Evolutionary conservation across 805 yeast species (phyloP).

Genomic region (Yarrowia sp.): DNA sequence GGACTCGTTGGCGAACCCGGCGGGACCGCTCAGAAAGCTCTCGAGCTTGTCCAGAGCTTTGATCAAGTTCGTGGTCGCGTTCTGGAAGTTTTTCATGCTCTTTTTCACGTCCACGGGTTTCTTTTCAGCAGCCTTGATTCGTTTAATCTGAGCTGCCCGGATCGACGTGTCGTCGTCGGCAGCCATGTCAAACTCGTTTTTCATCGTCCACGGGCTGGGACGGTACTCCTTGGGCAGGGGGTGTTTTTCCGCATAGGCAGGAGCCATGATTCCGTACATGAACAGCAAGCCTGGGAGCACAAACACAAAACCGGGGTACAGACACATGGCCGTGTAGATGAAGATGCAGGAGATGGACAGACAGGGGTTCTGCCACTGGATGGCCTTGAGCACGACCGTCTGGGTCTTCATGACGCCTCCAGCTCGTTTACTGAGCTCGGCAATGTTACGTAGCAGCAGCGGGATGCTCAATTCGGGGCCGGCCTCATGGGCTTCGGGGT

Average conservation of each 20-base stretch:
- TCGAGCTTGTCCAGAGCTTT: constrained; percentile 23
- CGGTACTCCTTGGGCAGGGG: constrained; percentile 24
- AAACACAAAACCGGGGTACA: constrained; percentile 28
- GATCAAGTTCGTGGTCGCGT: constrained; percentile 27
- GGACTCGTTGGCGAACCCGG: constrained; percentile 35
- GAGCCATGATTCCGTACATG: constrained; percentile 38
- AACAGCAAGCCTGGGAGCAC: constrained; percentile 22
- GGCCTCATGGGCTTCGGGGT: constrained; percentile 19
- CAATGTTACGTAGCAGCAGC: constrained; percentile 26
- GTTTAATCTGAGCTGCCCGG: constrained; percentile 20
- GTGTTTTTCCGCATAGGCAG: constrained; percentile 36
- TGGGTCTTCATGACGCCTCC: constrained; percentile 34
- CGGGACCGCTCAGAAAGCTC: constrained; percentile 20
- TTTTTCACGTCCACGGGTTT: constrained; percentile 37
- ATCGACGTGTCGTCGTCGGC: constrained; percentile 28
- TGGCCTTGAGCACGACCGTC: constrained; percentile 27
- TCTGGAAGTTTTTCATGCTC: constrained; percentile 36
- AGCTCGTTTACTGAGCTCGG: constrained; percentile 33
- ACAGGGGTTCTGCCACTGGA: constrained; percentile 38
- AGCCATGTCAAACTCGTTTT: constrained; percentile 28
- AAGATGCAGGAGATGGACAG: constrained; percentile 37
- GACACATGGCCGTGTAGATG: constrained; percentile 36
- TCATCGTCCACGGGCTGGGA: constrained; percentile 20
- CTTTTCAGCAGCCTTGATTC: constrained; percentile 23
- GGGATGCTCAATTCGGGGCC: constrained; percentile 37